Evolutionary conservation across 2,329 filamentous ascomycete genomes (phyloP).

Genomic region (Fusarium dimerum): DNA sequence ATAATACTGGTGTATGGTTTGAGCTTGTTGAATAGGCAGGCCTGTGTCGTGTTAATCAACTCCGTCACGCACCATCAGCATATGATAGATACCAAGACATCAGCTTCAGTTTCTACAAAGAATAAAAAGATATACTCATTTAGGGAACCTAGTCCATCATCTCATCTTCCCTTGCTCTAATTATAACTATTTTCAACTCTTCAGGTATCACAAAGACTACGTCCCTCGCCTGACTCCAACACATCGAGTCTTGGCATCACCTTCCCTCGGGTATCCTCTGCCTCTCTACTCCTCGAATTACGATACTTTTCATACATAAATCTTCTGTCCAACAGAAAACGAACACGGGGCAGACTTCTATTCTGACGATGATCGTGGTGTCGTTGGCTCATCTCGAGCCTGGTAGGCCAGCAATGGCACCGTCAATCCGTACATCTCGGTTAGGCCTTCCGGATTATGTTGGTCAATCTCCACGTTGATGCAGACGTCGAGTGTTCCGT

Average conservation of each 20-base stretch:
- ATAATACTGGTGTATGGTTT: too few relatives aligned
- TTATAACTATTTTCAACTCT: not conserved
- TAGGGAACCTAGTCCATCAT: not conserved
- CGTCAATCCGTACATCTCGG: constrained; percentile 79
- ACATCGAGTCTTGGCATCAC: not conserved
- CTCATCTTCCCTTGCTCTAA: not conserved
- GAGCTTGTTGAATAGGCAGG: too few relatives aligned
- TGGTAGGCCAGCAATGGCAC: constrained; percentile 68
- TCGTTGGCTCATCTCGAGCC: constrained; percentile 26
- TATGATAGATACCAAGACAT: too few relatives aligned
- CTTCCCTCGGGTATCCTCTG: not conserved
- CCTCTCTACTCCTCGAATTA: not conserved
- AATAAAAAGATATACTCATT: not conserved
- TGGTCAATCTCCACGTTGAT: constrained; percentile 88
- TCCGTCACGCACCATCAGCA: too few relatives aligned
- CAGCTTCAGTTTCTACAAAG: too few relatives aligned
- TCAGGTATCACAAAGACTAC: not conserved
- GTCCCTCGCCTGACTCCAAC: not conserved
- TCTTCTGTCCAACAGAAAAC: not conserved
- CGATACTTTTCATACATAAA: too few relatives aligned
- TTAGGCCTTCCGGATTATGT: constrained; percentile 76
- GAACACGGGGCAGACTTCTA: not conserved
- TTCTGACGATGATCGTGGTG: constrained; percentile 25
- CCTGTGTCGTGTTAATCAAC: too few relatives aligned
- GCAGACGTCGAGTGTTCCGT: constrained; percentile 74